Percentiles rank a stretch among this genome's conserved stretches.
Conservation (phyloP, 225 moss, liverwort and hornwort genomes). For the Ulota crispa region DNA sequence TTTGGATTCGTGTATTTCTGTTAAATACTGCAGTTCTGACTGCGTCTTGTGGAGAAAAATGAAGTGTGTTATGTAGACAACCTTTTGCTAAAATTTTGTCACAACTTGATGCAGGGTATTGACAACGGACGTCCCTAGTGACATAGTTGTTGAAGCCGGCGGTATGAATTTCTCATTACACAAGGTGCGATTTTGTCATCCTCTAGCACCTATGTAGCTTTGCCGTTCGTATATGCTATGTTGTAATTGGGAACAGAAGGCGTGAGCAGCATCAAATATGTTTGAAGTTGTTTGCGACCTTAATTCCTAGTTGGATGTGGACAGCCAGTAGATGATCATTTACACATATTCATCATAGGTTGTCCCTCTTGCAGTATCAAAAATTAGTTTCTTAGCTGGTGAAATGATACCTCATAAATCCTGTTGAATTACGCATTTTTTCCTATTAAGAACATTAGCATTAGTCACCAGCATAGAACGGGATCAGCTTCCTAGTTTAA, state of each 20-base stretch:
- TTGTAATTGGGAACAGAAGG: neutral
- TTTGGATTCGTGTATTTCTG: neutral
- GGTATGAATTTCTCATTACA: conserved; percentile 97
- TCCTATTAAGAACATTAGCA: neutral
- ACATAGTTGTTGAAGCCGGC: conserved; percentile 91
- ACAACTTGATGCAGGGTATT: conserved; percentile 70
- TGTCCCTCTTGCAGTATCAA: neutral
- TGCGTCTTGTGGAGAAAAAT: neutral
- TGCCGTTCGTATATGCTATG: neutral
- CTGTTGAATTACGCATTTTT: conserved; percentile 1
- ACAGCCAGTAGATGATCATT: neutral
- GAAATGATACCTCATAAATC: neutral
- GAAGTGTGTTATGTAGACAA: neutral
- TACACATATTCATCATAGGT: neutral
- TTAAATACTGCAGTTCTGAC: neutral
- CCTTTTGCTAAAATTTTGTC: conserved; percentile 7
- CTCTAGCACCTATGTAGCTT: neutral
- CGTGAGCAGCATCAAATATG: neutral
- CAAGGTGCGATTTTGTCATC: conserved; percentile 57
- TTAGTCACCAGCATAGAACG: neutral
- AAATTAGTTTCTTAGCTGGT: neutral
- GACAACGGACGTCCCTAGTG: conserved; percentile 96
- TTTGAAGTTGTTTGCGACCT: conserved; percentile 1
- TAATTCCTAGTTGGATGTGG: neutral
- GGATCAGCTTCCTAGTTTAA: neutral